A percentile compares a stretch with the other conserved stretches of the same genome.
These are phyloP conservation scores for Pleurotus ostreatus DNA, from an alignment of 768 basidiomycete species.

Conservation along the genomic window DNA sequence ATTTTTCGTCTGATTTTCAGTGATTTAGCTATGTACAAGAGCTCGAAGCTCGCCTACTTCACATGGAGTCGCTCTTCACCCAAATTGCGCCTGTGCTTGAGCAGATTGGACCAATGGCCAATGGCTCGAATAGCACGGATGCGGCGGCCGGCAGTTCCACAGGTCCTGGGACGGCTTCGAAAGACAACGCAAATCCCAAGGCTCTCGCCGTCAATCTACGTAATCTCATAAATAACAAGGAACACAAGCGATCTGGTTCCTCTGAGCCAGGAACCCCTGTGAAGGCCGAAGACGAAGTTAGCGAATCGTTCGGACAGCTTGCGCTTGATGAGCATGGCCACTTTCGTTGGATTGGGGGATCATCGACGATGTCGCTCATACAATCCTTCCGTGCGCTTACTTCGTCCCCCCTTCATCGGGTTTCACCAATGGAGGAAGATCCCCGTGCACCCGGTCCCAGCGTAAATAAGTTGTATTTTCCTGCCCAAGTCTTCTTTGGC, in stretches of 20 bases:
- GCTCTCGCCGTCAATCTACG: slow-evolving; percentile 4
- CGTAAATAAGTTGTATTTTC: slow-evolving; percentile 84
- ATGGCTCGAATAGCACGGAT: slow-evolving; percentile 24
- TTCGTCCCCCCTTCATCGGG: slow-evolving; percentile 67
- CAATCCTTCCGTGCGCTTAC: slow-evolving; percentile 81
- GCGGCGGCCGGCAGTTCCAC: slow-evolving; percentile 31
- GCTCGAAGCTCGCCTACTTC: slow-evolving; percentile 80
- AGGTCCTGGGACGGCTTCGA: slow-evolving; percentile 32
- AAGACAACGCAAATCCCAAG: slow-evolving; percentile 19
- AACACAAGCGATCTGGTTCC: slow-evolving; percentile 13
- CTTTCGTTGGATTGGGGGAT: slow-evolving; percentile 89
- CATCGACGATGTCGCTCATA: slow-evolving; percentile 88
- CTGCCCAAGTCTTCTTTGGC: slow-evolving; percentile 83
- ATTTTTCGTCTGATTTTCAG: slow-evolving; percentile 17
- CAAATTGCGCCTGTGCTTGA: slow-evolving; percentile 80
- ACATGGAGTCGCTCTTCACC: slow-evolving; percentile 84
- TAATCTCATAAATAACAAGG: slow-evolving; percentile 3
- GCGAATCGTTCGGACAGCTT: slow-evolving; percentile 82
- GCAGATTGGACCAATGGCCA: slow-evolving; percentile 57
- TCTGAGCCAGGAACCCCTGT: slow-evolving; percentile 39
- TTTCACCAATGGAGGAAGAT: slow-evolving; percentile 84
- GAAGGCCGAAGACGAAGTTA: slow-evolving; percentile 71
- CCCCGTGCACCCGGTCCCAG: slow-evolving; percentile 74
- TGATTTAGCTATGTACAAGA: slow-evolving; percentile 79
- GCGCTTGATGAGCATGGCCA: slow-evolving; percentile 88